Base-by-base conservation (phyloP, 331 rosid species). In the Phaseolus coccineus region DNA sequence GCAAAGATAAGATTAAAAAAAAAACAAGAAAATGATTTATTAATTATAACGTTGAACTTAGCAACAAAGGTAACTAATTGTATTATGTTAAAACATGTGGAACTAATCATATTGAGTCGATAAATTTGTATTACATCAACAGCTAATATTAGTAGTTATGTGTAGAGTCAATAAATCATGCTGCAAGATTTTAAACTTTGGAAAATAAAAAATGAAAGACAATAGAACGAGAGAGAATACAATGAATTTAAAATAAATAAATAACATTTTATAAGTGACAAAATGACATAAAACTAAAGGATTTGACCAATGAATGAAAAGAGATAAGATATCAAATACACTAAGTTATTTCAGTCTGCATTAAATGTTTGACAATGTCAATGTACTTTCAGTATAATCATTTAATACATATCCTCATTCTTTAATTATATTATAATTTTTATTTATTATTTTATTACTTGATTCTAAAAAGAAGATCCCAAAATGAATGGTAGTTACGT, bases 331-430 rank as follows among this genome's bases (percentile, higher is more conserved):
- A 39, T 28, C 15, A 39, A 73, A 28, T 31, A 12, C 15, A 31
- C 55, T 59, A 11, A 8, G 35, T 42, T 66, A 81, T 76, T 65
- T 65, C 75, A 53, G 22, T 27, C 11, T 50, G 3, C 63, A 39
- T 28, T 73, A 64, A 69, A 46, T 30, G 11, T 40, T 50, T 50
- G 52, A 48, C 53, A 42, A 6, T 22, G 73, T 10, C 33, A 66
- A n/a, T 9, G 51, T 42, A 31, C 40, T 67, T 66, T 19, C 10
- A 40, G 19, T 22, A 11, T 5, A 0, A 39, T 66, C 15, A 39
- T 59, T 50, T 52, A 19, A 19, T 24, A 24, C 25, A 6, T 2
- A 13, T 31, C 10, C 9, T 61, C 68, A 14, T 39, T 63, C 69
- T 63, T 15, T 35, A 64, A 63, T 8, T 37, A 12, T 58, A 3